A percentile compares a stretch with the other conserved stretches of the same genome.
These are phyloP conservation scores for Chiua virens DNA, from an alignment of 768 basidiomycete species.

Conservation along the genomic window DNA sequence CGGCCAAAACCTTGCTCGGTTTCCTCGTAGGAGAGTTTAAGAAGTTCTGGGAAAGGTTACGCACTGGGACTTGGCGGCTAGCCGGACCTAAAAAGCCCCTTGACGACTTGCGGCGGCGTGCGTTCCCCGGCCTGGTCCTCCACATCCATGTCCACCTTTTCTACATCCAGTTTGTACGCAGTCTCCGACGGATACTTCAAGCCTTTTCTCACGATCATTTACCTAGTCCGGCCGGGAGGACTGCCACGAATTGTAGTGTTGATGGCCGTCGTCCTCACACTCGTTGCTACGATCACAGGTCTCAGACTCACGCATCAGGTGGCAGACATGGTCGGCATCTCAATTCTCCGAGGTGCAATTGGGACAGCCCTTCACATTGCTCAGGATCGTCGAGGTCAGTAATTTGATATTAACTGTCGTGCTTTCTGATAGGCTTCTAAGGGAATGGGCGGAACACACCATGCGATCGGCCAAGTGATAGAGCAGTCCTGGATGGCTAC, in stretches of 20 bases:
- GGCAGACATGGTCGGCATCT: background rate
- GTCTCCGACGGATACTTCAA: background rate
- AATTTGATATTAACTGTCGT: background rate
- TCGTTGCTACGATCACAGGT: background rate
- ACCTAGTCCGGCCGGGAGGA: background rate
- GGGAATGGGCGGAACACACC: constrained; percentile 14
- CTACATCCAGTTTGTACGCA: background rate
- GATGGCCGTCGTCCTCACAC: background rate
- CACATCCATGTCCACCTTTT: background rate
- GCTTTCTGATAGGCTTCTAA: background rate
- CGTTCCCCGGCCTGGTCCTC: background rate
- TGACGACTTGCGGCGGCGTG: no score
- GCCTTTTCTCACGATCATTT: background rate
- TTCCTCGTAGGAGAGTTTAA: constrained; percentile 7
- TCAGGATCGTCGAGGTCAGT: constrained; percentile 8
- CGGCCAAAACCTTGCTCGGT: constrained; percentile 14
- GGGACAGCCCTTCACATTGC: constrained; percentile 8
- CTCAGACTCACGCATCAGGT: constrained; percentile 8
- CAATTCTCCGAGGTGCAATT: constrained; percentile 8
- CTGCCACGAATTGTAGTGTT: constrained; percentile 1
- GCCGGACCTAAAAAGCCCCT: background rate
- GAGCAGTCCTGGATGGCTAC: constrained; percentile 14
- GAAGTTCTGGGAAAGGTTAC: constrained; percentile 5
- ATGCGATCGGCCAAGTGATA: constrained; percentile 11
- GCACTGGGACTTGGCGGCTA: background rate